Evolutionary conservation across 2,329 filamentous ascomycete genomes (phyloP).

Genomic region (Talaromyces marneffei): DNA sequence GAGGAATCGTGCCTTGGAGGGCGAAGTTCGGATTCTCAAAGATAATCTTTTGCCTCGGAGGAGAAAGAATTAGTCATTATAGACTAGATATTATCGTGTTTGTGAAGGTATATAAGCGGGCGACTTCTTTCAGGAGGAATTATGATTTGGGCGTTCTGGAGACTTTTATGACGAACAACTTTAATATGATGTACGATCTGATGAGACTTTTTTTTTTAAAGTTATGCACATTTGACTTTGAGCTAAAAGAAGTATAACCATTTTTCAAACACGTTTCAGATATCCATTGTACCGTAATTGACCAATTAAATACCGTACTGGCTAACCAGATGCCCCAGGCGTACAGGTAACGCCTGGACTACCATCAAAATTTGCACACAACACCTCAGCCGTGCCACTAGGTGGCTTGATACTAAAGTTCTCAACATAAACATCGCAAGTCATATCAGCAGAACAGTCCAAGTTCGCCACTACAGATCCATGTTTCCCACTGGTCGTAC

Average conservation of each 20-base stretch:
- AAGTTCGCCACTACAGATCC: conserved; percentile 33
- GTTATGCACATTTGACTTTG: too few relatives aligned
- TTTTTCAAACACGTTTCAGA: not conserved
- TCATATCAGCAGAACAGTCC: conserved; percentile 34
- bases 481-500: conserved; percentile 36
- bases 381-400: conserved; percentile 28
- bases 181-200: conserved; percentile 2
- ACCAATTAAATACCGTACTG: not conserved
- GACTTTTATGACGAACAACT: not conserved
- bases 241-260: too few relatives aligned
- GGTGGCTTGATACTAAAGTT: conserved; percentile 31
- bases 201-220: too few relatives aligned
- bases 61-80: not conserved
- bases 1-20: not conserved
- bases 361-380: conserved; percentile 32
- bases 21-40: conserved; percentile 5
- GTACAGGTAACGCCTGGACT: conserved; percentile 29
- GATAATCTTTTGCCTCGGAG: conserved; percentile 7
- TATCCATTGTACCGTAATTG: too few relatives aligned
- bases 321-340: conserved; percentile 30
- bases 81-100: not conserved
- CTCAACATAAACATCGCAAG: conserved; percentile 33
- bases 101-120: conserved; percentile 1
- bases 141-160: not conserved
- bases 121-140: not conserved